Base-by-base conservation (phyloP, 2,329 filamentous ascomycete species). In the Colletotrichum graminicola region DNA sequence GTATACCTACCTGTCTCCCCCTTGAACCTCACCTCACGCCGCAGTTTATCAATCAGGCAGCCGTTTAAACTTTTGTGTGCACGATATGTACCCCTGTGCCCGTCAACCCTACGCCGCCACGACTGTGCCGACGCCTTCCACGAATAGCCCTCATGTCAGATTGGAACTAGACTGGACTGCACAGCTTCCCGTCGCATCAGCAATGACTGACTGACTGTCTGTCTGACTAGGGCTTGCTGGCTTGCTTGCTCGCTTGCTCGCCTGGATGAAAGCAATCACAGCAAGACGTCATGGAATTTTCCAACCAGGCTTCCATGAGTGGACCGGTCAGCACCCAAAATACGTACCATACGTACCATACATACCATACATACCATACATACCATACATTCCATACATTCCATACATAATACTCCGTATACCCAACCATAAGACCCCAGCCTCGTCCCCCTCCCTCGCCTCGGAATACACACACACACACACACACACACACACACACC, bases 251-350 rank as follows among this genome's bases (percentile, higher is more conserved):
- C 10, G 29, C 29, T 29, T 29, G 21, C 7, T 18, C 5, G 34
- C 34, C 10, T 11, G 11, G 34, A 36, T 8, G 34, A 36, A 51
- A 34, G 45, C 8, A 26, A 16, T n/a, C 43, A 11, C 12, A 11
- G 21, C 16, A 16, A 49, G 18, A 41, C 34, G 36, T 11, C 47
- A 36, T 54, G 64, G 64, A 71, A 67, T 39, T 36, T 67, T 71
- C 68, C 10, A 49, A 51, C 21, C 39, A 18, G 64, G 39, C 68
- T 71, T 71, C 68, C 57, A 59, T 18, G 64, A n/a, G 56, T 67
- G 64, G 68, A 29, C 51, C 43, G 23, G 68, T 67, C 64, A 67
- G 68, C 68, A 71, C 68, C 64, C 39, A 56, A 67, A n/a, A n/a
- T n/a, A n/a, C n/a, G n/a, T n/a, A n/a, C n/a, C n/a, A 67, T 36